Base-by-base conservation (phyloP, 2,329 filamentous ascomycete species). In the Lecanosticta acicola region DNA sequence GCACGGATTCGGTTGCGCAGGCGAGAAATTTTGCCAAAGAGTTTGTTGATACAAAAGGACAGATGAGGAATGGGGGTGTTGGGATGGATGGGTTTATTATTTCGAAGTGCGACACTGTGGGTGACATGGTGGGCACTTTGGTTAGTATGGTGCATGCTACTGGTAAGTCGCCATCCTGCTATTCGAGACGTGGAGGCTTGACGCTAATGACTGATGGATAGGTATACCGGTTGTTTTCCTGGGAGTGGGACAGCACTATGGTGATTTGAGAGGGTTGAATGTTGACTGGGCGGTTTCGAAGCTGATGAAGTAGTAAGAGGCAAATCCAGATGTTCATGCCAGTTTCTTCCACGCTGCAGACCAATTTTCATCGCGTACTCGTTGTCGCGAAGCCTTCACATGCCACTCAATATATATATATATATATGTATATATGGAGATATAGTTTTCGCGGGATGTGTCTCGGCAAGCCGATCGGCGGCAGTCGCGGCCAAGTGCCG, bases 131-230 rank as follows among this genome's bases (percentile, higher is more conserved):
- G 35, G 89, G 84, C 2, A 96, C 91, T 2, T 74, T 98, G 53
- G 93, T 98, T 52, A 95, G 87, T 65, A 91, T 98, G 74, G 91
- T 98, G 32, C 91, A 97, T 70, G 91, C 93, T 2, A 98, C 94
- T 3, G 54, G 54, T 54, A 29, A 29, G 24, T 29, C 24, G n/a
- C n/a, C n/a, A n/a, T n/a, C n/a, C n/a, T n/a, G n/a, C n/a, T n/a
- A n/a, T n/a, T n/a, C n/a, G n/a, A n/a, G n/a, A n/a, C n/a, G n/a
- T n/a, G n/a, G n/a, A n/a, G n/a, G n/a, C n/a, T 11, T n/a, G 13
- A n/a, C 17, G 11, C 14, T 24, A 40, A 13, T 46, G 43, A 50
- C 38, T 32, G 9, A 29, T 33, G 7, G 8, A 10, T 37, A 55
- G 60, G 91, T 20, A 94, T 98, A 37, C 94, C 94, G 0, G 89